Conservation (phyloP, 2,329 filamentous ascomycete species). For the Coleophoma eucalyptorum region DNA sequence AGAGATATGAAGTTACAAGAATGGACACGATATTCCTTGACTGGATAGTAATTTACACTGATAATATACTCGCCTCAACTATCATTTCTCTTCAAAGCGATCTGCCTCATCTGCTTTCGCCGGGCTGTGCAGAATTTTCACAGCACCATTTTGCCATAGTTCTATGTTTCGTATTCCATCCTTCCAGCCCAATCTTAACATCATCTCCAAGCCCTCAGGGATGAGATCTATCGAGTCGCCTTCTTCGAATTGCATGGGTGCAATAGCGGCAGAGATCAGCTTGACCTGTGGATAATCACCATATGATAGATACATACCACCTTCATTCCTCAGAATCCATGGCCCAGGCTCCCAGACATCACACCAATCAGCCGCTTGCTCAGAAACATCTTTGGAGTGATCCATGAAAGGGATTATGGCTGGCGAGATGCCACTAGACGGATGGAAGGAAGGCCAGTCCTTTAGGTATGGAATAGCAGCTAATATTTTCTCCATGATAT, state of each 20-base stretch:
- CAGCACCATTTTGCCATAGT: not conserved
- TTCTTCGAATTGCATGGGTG: conserved; percentile 1
- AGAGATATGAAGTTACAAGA: no score
- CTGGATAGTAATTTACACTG: no score
- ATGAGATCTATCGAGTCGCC: conserved; percentile 8
- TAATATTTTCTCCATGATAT: conserved; percentile 2
- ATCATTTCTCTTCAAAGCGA: no score
- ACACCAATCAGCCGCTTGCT: not conserved
- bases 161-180: not conserved
- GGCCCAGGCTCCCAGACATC: not conserved
- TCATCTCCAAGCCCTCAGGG: conserved; percentile 7
- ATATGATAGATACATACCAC: not conserved
- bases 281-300: not conserved
- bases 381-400: not conserved
- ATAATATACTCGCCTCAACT: no score
- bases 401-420: not conserved
- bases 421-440: not conserved
- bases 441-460: not conserved
- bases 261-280: conserved; percentile 7
- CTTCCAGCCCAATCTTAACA: conserved; percentile 10
- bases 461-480: conserved; percentile 1
- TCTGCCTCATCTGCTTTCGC: no score
- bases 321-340: not conserved
- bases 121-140: not conserved
- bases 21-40: no score